Evolutionary conservation across 176 grass and related monocot genomes (phyloP).

Genomic region (Dendrocalamus sinicus): DNA sequence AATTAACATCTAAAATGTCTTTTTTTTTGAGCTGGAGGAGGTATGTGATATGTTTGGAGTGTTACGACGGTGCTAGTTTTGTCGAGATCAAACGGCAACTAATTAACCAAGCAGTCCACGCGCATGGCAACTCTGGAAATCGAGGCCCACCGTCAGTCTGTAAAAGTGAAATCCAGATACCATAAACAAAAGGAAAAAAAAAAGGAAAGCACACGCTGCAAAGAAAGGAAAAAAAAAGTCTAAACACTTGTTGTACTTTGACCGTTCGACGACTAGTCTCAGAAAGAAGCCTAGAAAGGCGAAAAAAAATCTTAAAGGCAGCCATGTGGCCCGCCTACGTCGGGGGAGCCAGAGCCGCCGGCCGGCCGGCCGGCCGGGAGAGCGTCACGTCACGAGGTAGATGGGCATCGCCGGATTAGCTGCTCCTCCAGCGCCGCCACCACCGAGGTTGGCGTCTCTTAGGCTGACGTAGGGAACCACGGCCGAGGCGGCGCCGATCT

Average conservation of each 20-base stretch:
- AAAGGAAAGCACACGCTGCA: neutral
- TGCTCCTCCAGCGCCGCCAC: neutral
- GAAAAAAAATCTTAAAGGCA: neutral
- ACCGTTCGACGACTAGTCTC: neutral
- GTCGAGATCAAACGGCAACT: too few species aligned
- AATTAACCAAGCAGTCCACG: too few species aligned
- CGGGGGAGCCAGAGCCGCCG: too few species aligned
- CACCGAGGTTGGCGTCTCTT: conserved; percentile 19
- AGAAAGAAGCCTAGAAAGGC: neutral
- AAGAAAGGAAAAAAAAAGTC: too few species aligned
- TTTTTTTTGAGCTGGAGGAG: too few species aligned
- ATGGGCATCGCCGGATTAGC: conserved; percentile 47
- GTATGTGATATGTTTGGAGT: too few species aligned
- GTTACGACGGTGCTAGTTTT: too few species aligned
- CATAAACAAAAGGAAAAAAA: neutral
- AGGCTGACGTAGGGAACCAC: conserved; percentile 54
- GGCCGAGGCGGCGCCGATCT: conserved; percentile 40
- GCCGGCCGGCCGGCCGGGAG: neutral
- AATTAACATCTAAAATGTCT: too few species aligned
- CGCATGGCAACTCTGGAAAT: too few species aligned
- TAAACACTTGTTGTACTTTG: neutral
- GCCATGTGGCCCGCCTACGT: neutral
- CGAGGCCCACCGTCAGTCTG: too few species aligned
- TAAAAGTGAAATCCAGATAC: too few species aligned
- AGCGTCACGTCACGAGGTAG: conserved; percentile 70